phyloP scores from a whole-genome alignment of 2,329 filamentous ascomycete species.

The Clarireedia paspali region DNA sequence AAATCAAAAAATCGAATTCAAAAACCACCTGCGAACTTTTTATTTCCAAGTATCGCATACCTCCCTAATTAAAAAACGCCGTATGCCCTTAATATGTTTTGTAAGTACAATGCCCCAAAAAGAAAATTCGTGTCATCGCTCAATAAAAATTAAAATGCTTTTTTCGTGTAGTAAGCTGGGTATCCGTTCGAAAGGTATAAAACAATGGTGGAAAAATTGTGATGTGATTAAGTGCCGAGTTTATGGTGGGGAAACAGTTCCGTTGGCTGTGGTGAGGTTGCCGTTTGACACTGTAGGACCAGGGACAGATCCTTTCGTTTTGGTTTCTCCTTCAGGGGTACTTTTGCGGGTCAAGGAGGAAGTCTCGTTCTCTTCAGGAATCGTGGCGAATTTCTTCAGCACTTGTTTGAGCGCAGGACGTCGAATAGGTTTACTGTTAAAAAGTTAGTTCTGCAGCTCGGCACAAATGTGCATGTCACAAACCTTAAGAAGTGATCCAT shows the following conservation, averaged over 20 bases:
- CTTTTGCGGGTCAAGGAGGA: conserved; percentile 32
- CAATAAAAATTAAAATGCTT: conserved; percentile 7
- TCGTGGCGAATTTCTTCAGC: conserved; percentile 75
- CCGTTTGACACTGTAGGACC: too few species aligned
- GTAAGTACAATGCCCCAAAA: not conserved
- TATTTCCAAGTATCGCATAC: not conserved
- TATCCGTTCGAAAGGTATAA: conserved; percentile 5
- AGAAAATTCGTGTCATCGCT: conserved; percentile 1
- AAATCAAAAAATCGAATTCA: too few species aligned
- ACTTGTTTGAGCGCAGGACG: conserved; percentile 82
- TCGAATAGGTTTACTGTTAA: conserved; percentile 57
- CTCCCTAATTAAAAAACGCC: not conserved
- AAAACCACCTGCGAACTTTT: not conserved
- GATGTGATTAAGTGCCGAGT: not conserved
- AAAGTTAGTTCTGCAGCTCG: conserved; percentile 9
- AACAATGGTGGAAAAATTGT: not conserved
- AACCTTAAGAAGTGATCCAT: conserved; percentile 77
- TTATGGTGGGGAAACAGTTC: not conserved
- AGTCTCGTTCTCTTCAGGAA: conserved; percentile 54
- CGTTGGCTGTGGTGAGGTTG: not conserved
- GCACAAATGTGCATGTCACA: not conserved
- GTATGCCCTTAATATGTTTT: not conserved
- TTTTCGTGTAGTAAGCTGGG: conserved; percentile 6
- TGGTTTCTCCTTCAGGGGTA: not conserved
- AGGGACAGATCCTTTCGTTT: not conserved